Base-by-base conservation (phyloP, 2,329 filamentous ascomycete genomes). In the Nectriaceae sp. region DNA sequence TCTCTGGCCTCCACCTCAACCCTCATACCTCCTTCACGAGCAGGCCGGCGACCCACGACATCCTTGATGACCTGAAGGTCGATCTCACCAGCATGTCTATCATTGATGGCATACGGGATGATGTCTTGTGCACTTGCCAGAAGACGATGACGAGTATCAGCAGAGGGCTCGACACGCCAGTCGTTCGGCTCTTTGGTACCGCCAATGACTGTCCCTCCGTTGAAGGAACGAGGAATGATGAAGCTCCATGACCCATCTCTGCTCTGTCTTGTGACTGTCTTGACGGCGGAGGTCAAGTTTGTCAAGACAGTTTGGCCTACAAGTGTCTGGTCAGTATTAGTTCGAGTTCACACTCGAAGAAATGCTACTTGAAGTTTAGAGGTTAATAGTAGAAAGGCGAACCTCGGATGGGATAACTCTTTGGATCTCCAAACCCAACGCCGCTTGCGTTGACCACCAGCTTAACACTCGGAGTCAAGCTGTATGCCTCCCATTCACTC, bases 181-280 rank as follows among this genome's bases (percentile, higher is more conserved):
- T 85, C 71, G 46, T 78, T 68, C 1, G 75, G 73, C 59, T 87
- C 78, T 62, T 85, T 87, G 10, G 83, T 88, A 0, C 84, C 84
- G 4, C 84, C 85, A 18, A 88, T 78, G 33, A 88, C 72, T 0
- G 84, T 87, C 3, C 84, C 84, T 3, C 84, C 84, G 26, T 79
- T 72, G 21, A 83, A 78, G 8, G 76, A 78, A 3, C 85, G 75
- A 1, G 84, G 83, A 5, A 88, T 80, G 39, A 77, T 76, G 53
- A 87, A 87, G 1, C 77, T 75, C 81, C 83, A 86, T 8, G 72
- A 76, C 0, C 84, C 84, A 60, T 87, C 83, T 1, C 73, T 72
- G 57, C 82, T 79, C 55, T 88, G 82, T 21, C 79, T 74, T 3
- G 85, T 88, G 18, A 88, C 71, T 0, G 68, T 70, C 26, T 63